phyloP scores from a whole-genome alignment of 805 yeast genomes.

The Zygosaccharomyces siamensis region DNA sequence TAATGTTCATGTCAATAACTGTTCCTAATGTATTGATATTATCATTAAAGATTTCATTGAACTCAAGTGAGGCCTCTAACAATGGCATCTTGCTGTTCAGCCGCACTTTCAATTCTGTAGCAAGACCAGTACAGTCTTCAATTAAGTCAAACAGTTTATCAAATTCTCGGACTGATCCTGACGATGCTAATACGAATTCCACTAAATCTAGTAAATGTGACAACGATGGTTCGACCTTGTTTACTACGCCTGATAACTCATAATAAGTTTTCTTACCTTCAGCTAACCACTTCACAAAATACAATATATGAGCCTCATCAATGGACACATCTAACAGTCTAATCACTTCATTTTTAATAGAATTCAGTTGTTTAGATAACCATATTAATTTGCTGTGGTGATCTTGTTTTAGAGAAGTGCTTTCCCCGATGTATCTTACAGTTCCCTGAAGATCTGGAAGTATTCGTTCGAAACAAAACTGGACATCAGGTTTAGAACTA shows the following conservation, averaged over 20 bases:
- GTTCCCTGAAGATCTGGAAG: slow-evolving; percentile 8
- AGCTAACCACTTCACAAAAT: slow-evolving; percentile 32
- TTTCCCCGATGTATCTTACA: not conserved
- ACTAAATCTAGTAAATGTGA: slow-evolving; percentile 35
- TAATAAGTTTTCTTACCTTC: slow-evolving; percentile 35
- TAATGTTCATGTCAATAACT: slow-evolving; percentile 38
- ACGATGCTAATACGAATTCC: slow-evolving; percentile 26
- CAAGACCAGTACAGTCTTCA: slow-evolving; percentile 29
- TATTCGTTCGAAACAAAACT: not conserved
- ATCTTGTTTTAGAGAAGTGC: slow-evolving; percentile 3
- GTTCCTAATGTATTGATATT: slow-evolving; percentile 41
- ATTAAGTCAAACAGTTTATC: slow-evolving; percentile 29
- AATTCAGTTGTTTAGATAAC: slow-evolving; percentile 6
- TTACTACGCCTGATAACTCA: slow-evolving; percentile 31
- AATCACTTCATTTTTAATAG: slow-evolving; percentile 2
- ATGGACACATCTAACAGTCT: slow-evolving; percentile 7
- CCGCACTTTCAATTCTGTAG: slow-evolving; percentile 20
- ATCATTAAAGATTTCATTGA: slow-evolving; percentile 39
- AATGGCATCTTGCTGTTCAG: slow-evolving; percentile 30
- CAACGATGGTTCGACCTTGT: slow-evolving; percentile 35
- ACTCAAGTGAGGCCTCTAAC: slow-evolving; percentile 41
- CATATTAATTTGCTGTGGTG: slow-evolving; percentile 1
- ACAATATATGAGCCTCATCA: slow-evolving; percentile 4
- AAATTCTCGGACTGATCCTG: slow-evolving; percentile 4
- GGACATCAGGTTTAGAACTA: slow-evolving; percentile 1